Conservation (phyloP, 2,329 filamentous ascomycete species). For the Fusarium sp. region DNA sequence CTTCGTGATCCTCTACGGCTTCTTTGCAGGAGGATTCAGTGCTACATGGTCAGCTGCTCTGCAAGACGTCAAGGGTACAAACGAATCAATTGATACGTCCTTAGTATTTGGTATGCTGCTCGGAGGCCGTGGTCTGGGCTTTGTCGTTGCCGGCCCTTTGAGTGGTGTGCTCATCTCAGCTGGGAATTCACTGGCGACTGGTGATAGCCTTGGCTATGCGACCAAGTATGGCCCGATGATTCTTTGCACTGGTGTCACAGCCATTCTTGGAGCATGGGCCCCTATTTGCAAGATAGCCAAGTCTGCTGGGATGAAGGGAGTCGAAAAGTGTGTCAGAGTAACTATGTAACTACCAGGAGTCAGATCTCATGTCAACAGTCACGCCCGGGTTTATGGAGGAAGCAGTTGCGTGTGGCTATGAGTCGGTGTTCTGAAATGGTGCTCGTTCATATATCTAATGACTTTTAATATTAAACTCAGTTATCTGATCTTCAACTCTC, state of each 20-base stretch:
- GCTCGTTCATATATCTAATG: neutral
- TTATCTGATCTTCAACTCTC: neutral
- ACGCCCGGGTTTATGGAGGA: neutral
- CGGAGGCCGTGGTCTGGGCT: conserved; percentile 46
- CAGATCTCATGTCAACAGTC: neutral
- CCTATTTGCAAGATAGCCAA: conserved; percentile 55
- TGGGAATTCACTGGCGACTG: conserved; percentile 31
- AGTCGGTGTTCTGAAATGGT: neutral
- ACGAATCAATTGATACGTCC: conserved; percentile 41
- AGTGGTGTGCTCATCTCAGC: conserved; percentile 46
- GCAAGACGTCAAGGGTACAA: conserved; percentile 50
- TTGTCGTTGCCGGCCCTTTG: conserved; percentile 44
- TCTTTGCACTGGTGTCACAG: conserved; percentile 47
- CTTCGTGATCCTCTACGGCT: conserved; percentile 70
- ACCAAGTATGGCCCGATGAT: conserved; percentile 50
- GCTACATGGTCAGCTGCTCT: conserved; percentile 69
- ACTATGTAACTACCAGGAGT: conserved; percentile 58
- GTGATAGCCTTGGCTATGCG: conserved; percentile 46
- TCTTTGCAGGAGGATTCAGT: conserved; percentile 72
- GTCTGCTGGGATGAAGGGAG: conserved; percentile 1
- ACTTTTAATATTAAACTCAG: neutral
- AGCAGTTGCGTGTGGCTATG: no score
- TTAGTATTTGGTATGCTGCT: conserved; percentile 48
- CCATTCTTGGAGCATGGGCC: conserved; percentile 47
- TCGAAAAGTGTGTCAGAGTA: conserved; percentile 10